A percentile compares a stretch with the other conserved stretches of the same genome.
Evolutionary conservation across 176 grass and related monocot species (phyloP).

Genomic region (Avena sativa): DNA sequence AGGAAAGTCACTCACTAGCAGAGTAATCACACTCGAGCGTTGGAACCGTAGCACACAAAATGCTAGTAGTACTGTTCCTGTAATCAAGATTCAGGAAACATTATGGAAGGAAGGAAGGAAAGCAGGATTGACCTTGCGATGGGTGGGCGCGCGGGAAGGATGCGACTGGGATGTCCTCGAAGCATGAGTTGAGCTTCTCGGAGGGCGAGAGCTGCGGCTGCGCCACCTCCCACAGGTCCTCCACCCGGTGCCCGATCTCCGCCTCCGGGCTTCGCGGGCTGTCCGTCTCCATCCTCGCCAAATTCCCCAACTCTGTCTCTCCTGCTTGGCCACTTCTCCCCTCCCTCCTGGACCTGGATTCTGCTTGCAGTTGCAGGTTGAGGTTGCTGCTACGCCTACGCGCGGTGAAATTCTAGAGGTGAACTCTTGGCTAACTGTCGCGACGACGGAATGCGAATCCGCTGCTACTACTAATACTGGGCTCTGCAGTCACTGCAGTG

Average conservation of each 20-base stretch:
- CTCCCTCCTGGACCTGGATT: background rate
- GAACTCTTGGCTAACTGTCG: background rate
- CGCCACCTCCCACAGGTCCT: constrained; percentile 92
- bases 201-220: constrained; percentile 93
- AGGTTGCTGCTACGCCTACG: background rate
- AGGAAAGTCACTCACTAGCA: background rate
- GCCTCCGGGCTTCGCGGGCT: constrained; percentile 90
- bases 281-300: constrained; percentile 49
- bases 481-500: background rate
- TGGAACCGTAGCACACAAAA: background rate
- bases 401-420: background rate
- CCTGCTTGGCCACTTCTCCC: background rate
- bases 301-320: background rate
- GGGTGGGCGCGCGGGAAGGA: constrained; percentile 69
- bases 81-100: background rate
- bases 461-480: constrained; percentile 6
- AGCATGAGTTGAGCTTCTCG: constrained; percentile 98
- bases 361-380: background rate
- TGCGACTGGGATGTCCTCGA: constrained; percentile 75
- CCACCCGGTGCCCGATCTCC: constrained; percentile 82
- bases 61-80: background rate
- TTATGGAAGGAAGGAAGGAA: background rate
- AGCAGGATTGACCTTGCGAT: constrained; percentile 51
- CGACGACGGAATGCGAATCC: background rate
- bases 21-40: background rate